Evolutionary conservation across 2,329 filamentous ascomycete species (phyloP), one percentile per base, ranked within the genome.

Genomic region (Tolypocladium ovalisporum): DNA sequence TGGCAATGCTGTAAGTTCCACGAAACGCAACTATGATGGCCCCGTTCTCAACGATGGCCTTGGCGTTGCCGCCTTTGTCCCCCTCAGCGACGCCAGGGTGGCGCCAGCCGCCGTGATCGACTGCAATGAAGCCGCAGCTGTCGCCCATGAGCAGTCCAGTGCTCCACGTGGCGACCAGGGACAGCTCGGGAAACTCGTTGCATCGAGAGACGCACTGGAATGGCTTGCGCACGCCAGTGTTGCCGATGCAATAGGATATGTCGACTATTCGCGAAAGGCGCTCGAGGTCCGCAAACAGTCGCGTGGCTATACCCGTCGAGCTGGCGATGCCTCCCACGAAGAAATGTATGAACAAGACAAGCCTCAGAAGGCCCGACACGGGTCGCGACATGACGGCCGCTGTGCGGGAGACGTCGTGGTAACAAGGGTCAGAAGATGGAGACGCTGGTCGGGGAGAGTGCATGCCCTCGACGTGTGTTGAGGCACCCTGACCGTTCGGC

Each of bases 1-100:
- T 96, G 56, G 90, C 82, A 65, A 99, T 81, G 63, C 91, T 96
- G 73, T 97, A 97, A 17, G 94, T 97, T 29, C 94, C 94, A 52
- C 94, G 85, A 67, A 97, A 97, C 10, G 91, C 92, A 40, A 97
- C 82, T 52, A 97, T 78, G 57, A 99, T 88, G 36, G 75, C 74
- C 47, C 39, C 63, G 58, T 63, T 65, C 56, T 37, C 52, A 12
- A 58, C 58, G n/a, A 59, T 59, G 32, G 59, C 59, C 39, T 65
- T 62, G 22, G 59, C 61, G 22, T 60, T 56, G 4, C 67, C 67
- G 37, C 12, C 32, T 12, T 3, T 4, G 10, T 53, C 47, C 39
- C 54, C 40, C 39, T 19, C 39, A 7, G 12, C 34, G 10, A 54
- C 32, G 27, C 39, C 55, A 10, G 49, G n/a, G 62, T 61, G 24